Conservation (phyloP, 257 asterid genomes). For the Gentiana dahurica region DNA sequence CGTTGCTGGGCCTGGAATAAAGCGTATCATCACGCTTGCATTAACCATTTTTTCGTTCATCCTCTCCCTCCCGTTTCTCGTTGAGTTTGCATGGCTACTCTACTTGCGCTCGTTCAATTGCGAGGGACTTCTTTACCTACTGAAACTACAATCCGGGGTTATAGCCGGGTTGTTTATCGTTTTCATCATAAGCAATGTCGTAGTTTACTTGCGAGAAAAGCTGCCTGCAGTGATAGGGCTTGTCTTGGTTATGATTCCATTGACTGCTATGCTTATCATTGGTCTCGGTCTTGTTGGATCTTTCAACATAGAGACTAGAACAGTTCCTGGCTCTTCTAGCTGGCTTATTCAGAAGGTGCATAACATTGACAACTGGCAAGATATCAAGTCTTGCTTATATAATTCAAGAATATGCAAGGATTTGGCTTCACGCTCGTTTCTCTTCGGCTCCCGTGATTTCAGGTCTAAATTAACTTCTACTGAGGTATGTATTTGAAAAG, state of each 20-base stretch:
- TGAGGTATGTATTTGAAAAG: constrained; percentile 14
- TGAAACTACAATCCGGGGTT: constrained; percentile 17
- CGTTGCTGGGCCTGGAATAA: not conserved
- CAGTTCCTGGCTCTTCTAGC: constrained; percentile 23
- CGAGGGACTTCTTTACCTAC: constrained; percentile 20
- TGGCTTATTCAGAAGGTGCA: constrained; percentile 24
- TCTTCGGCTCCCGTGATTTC: constrained; percentile 11
- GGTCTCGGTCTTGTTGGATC: constrained; percentile 30
- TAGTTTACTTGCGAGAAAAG: constrained; percentile 7
- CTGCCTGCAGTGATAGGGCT: constrained; percentile 13
- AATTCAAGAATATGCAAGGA: constrained; percentile 20
- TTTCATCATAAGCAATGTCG: constrained; percentile 19
- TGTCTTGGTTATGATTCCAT: constrained; percentile 13
- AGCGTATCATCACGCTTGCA: constrained; percentile 4
- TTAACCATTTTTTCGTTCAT: constrained; percentile 20
- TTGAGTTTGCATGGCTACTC: constrained; percentile 20
- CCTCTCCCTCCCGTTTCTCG: constrained; percentile 28
- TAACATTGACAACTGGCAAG: constrained; percentile 14
- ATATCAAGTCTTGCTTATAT: constrained; percentile 28
- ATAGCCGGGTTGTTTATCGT: constrained; percentile 16
- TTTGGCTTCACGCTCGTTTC: constrained; percentile 16
- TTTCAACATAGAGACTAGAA: constrained; percentile 16
- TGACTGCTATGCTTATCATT: constrained; percentile 17
- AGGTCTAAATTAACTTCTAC: constrained; percentile 14
- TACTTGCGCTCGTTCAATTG: constrained; percentile 21